phyloP scores from a whole-genome alignment of 345 rosid species.

The Syzygium grande region DNA sequence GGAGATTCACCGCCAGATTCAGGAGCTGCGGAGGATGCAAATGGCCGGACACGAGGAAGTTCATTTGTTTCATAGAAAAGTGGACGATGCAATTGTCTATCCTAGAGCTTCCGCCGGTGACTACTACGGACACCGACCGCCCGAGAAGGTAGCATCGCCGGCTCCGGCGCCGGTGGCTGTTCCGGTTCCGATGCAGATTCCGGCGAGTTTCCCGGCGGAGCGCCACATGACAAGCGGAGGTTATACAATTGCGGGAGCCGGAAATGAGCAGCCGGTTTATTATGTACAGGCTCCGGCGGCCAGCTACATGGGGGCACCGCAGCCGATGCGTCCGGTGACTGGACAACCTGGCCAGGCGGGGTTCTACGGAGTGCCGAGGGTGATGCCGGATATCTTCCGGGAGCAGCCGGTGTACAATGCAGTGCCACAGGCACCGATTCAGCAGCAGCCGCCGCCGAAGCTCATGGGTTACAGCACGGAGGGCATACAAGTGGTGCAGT shows the following conservation, averaged over 20 bases:
- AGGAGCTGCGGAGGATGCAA: conserved; percentile 35
- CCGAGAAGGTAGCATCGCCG: conserved; percentile 12
- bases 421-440: conserved; percentile 7
- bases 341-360: conserved; percentile 23
- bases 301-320: conserved; percentile 14
- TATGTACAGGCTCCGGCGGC: conserved; percentile 19
- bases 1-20: conserved; percentile 32
- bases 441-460: conserved; percentile 11
- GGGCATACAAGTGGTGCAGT: conserved; percentile 10
- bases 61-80: conserved; percentile 8
- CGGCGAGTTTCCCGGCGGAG: conserved; percentile 20
- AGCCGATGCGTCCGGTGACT: conserved; percentile 13
- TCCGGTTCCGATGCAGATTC: conserved; percentile 29
- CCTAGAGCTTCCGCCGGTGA: conserved; percentile 11
- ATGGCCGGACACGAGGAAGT: conserved; percentile 10
- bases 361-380: conserved; percentile 35
- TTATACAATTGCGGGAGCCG: conserved; percentile 4
- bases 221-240: conserved; percentile 19
- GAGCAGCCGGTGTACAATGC: conserved; percentile 32
- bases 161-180: conserved; percentile 13
- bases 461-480: conserved; percentile 7
- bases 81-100: conserved; percentile 11
- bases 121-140: conserved; percentile 7
- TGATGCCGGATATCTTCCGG: conserved; percentile 23
- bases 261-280: conserved; percentile 36